phyloP scores from a whole-genome alignment of 345 rosid genomes.

The Acer negundo region DNA sequence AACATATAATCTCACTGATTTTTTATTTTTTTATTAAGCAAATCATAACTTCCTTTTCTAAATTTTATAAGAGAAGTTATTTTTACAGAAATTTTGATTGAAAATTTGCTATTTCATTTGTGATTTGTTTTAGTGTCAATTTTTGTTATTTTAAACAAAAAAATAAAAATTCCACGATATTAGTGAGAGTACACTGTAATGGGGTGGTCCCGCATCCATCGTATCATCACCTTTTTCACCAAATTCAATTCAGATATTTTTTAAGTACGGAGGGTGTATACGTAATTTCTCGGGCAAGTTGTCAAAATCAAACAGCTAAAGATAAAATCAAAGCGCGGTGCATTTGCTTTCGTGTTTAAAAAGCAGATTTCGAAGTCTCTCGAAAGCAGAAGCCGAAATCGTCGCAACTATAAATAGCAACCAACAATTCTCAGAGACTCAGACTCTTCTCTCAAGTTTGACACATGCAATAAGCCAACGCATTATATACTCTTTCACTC shows the following conservation, averaged over 20 bases:
- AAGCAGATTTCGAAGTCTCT: conserved; percentile 26
- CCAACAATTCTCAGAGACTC: too few relatives aligned
- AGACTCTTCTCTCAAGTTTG: too few relatives aligned
- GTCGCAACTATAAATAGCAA: conserved; percentile 5
- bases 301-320: not conserved
- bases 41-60: too few relatives aligned
- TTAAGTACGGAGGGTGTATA: not conserved
- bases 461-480: too few relatives aligned
- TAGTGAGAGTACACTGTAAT: not conserved
- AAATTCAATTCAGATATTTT: not conserved
- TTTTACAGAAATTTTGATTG: too few relatives aligned
- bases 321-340: not conserved
- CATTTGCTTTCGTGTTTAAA: conserved; percentile 16
- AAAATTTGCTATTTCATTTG: too few relatives aligned
- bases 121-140: too few relatives aligned
- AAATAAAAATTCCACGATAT: too few relatives aligned
- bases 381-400: conserved; percentile 12
- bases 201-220: not conserved
- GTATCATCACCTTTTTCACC: not conserved
- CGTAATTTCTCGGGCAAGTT: not conserved
- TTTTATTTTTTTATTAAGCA: too few relatives aligned
- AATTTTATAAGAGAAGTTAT: too few relatives aligned
- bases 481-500: not conserved
- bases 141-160: too few relatives aligned
- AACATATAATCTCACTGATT: too few relatives aligned